Conservation (phyloP, 169 alveolate species). For the Plasmodium relictum region DNA sequence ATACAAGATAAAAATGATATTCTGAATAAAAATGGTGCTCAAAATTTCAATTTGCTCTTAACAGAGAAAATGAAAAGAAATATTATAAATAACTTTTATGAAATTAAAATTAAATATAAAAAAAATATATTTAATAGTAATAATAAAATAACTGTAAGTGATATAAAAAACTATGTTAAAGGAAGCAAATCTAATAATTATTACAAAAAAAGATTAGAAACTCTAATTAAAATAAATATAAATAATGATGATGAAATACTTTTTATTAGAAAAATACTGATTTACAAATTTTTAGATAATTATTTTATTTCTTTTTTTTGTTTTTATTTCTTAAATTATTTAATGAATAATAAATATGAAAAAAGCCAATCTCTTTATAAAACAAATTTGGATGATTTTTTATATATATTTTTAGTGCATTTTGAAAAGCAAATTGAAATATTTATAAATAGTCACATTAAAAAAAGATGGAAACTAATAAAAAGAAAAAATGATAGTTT, state of each 20-base stretch:
- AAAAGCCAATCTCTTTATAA: background rate
- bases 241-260: constrained; percentile 28
- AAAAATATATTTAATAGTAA: constrained; percentile 1
- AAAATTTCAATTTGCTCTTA: background rate
- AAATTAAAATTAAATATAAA: constrained; percentile 13
- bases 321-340: constrained; percentile 17
- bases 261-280: constrained; percentile 40
- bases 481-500: constrained; percentile 20
- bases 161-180: constrained; percentile 16
- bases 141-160: too few relatives aligned
- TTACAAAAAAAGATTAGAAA: constrained; percentile 19
- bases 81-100: constrained; percentile 25
- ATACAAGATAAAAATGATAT: background rate
- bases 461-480: constrained; percentile 34
- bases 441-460: constrained; percentile 52
- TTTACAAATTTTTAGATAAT: constrained; percentile 56
- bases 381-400: constrained; percentile 20
- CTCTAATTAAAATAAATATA: constrained; percentile 19
- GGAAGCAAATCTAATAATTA: background rate
- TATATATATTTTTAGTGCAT: constrained; percentile 39
- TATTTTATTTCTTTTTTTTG: constrained; percentile 62
- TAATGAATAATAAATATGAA: background rate
- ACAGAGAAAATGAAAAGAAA: background rate
- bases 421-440: constrained; percentile 74
- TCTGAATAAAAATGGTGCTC: background rate